phyloP scores from a whole-genome alignment of 805 yeast genomes.

The Suhomyces emberorum region DNA sequence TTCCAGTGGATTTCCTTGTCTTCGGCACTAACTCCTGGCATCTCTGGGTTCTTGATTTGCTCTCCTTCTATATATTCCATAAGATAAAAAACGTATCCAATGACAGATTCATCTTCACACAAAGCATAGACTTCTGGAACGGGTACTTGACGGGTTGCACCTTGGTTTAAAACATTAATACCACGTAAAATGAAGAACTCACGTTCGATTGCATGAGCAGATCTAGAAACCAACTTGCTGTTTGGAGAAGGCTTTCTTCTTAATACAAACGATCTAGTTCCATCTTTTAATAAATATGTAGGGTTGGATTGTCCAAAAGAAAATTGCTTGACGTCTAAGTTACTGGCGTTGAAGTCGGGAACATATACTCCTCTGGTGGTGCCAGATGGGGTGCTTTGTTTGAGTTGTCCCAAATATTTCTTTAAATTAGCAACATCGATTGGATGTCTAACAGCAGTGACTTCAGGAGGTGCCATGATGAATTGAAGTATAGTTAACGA shows the following conservation, averaged over 20 bases:
- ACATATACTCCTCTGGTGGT: constrained; percentile 23
- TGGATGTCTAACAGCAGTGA: constrained; percentile 35
- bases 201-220: constrained; percentile 63
- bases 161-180: constrained; percentile 25
- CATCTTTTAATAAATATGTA: constrained; percentile 49
- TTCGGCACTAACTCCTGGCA: constrained; percentile 31
- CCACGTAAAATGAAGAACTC: constrained; percentile 52
- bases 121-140: constrained; percentile 51
- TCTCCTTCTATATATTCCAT: constrained; percentile 60
- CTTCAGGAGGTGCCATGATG: constrained; percentile 17
- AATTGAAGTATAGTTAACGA: no score
- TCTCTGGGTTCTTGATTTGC: constrained; percentile 51
- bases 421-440: constrained; percentile 25
- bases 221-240: constrained; percentile 46
- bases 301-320: constrained; percentile 65
- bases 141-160: constrained; percentile 36
- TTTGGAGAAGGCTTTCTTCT: constrained; percentile 56
- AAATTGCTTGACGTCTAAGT: constrained; percentile 46
- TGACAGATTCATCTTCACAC: constrained; percentile 53
- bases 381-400: constrained; percentile 8
- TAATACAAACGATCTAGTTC: constrained; percentile 41
- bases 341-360: constrained; percentile 14
- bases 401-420: constrained; percentile 16
- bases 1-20: constrained; percentile 40
- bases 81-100: constrained; percentile 56